These are phyloP conservation scores for Wallacemonas sp. DNA, from an alignment of 208 protist genomes.

Conservation along the genomic window DNA sequence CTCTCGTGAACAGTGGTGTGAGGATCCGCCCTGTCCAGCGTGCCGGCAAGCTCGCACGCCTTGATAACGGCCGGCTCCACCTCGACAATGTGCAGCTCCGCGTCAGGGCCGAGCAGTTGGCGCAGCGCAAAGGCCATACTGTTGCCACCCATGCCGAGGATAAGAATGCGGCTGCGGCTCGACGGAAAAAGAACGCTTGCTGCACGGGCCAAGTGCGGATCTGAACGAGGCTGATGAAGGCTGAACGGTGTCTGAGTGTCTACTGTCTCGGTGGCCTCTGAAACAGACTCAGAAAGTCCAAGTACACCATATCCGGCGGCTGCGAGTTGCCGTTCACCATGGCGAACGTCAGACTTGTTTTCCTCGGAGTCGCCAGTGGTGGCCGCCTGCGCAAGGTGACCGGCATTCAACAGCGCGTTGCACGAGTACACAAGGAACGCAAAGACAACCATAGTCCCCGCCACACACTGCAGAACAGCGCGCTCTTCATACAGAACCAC, in stretches of 20 bases:
- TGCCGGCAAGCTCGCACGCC: slow-evolving; percentile 37
- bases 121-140: slow-evolving; percentile 71
- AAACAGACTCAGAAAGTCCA: too few species aligned
- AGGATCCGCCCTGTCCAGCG: slow-evolving; percentile 22
- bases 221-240: neutral
- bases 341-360: too few species aligned
- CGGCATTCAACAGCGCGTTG: slow-evolving; percentile 5
- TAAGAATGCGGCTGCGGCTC: slow-evolving; percentile 25
- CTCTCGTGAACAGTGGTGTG: slow-evolving; percentile 33
- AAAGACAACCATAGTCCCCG: slow-evolving; percentile 73
- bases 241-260: neutral
- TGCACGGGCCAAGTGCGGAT: neutral
- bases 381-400: too few species aligned
- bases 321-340: too few species aligned
- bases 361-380: too few species aligned
- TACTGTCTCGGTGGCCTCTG: neutral
- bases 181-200: slow-evolving; percentile 20
- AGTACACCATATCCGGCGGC: too few species aligned
- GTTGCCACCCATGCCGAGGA: slow-evolving; percentile 85
- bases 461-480: slow-evolving; percentile 65
- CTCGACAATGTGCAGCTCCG: slow-evolving; percentile 58
- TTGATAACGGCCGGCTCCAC: slow-evolving; percentile 63
- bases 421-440: slow-evolving; percentile 44
- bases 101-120: slow-evolving; percentile 35
- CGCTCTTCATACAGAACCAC: slow-evolving; percentile 49